phyloP scores from a whole-genome alignment of 2,329 filamentous ascomycete species.

The Zelopaecilomyces penicillatus region DNA sequence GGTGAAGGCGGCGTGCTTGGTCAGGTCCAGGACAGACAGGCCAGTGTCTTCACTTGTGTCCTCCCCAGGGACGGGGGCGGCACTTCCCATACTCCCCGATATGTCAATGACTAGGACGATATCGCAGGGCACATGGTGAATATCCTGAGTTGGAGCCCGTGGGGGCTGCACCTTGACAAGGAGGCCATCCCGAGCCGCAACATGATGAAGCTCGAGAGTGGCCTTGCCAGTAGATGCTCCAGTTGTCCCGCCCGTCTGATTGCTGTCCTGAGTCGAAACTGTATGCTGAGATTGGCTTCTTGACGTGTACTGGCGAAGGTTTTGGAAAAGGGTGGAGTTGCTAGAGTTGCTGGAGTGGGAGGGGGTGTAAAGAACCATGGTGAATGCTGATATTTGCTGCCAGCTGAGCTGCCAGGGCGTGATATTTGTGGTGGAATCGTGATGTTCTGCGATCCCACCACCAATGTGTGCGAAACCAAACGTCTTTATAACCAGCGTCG shows the following conservation, averaged over 20 bases:
- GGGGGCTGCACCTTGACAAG: slow-evolving; percentile 41
- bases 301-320: too few relatives aligned
- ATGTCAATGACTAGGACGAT: slow-evolving; percentile 55
- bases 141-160: slow-evolving; percentile 17
- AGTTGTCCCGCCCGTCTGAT: background rate
- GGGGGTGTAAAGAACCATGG: background rate
- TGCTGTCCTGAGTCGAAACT: slow-evolving; percentile 1
- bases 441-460: too few relatives aligned
- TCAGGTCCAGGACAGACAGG: slow-evolving; percentile 48
- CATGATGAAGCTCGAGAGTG: slow-evolving; percentile 30
- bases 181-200: slow-evolving; percentile 30
- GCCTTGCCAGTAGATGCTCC: background rate
- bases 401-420: background rate
- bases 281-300: background rate
- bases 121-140: slow-evolving; percentile 44
- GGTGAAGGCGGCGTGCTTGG: slow-evolving; percentile 50
- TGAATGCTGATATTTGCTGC: background rate
- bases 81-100: slow-evolving; percentile 45
- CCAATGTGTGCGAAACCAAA: too few relatives aligned
- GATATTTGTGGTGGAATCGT: too few relatives aligned
- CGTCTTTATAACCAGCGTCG: too few relatives aligned
- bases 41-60: slow-evolving; percentile 39
- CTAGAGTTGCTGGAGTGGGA: background rate
- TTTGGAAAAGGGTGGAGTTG: too few relatives aligned
- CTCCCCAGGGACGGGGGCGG: slow-evolving; percentile 40